Percentiles rank a stretch among this genome's conserved stretches.
These are phyloP conservation scores for Agrocybe pediades DNA, from an alignment of 768 basidiomycete species.

Conservation along the genomic window DNA sequence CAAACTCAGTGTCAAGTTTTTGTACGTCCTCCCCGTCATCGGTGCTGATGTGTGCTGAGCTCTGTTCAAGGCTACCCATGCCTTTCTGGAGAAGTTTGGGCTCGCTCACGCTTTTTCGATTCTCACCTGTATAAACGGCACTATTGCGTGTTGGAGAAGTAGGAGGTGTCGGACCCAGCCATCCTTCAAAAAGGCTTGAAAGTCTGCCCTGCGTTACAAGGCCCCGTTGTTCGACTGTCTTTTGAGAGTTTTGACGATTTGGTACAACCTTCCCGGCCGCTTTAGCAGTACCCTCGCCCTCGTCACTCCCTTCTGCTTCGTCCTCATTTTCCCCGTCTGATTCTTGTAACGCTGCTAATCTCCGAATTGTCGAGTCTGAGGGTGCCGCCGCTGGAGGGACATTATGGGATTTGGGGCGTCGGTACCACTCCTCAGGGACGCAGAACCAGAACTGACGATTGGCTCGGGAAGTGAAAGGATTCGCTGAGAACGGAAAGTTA, in stretches of 20 bases:
- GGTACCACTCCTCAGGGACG: slow-evolving; percentile 82
- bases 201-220: slow-evolving; percentile 61
- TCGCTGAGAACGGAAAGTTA: slow-evolving; percentile 37
- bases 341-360: slow-evolving; percentile 51
- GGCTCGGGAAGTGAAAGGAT: slow-evolving; percentile 42
- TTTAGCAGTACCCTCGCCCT: slow-evolving; percentile 67
- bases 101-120: slow-evolving; percentile 71
- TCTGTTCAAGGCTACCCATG: slow-evolving; percentile 27
- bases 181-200: slow-evolving; percentile 67
- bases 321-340: slow-evolving; percentile 49
- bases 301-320: no score
- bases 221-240: slow-evolving; percentile 49
- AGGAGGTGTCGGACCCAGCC: slow-evolving; percentile 53
- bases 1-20: slow-evolving; percentile 55
- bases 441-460: slow-evolving; percentile 59
- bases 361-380: slow-evolving; percentile 52
- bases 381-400: slow-evolving; percentile 49
- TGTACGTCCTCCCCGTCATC: slow-evolving; percentile 32
- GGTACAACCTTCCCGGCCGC: slow-evolving; percentile 23
- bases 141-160: slow-evolving; percentile 35
- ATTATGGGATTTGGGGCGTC: slow-evolving; percentile 60
- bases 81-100: slow-evolving; percentile 57
- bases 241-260: slow-evolving; percentile 13
- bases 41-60: slow-evolving; percentile 16
- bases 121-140: slow-evolving; percentile 32